Base-by-base conservation (phyloP, 768 basidiomycete genomes). In the Ramaria rubella region DNA sequence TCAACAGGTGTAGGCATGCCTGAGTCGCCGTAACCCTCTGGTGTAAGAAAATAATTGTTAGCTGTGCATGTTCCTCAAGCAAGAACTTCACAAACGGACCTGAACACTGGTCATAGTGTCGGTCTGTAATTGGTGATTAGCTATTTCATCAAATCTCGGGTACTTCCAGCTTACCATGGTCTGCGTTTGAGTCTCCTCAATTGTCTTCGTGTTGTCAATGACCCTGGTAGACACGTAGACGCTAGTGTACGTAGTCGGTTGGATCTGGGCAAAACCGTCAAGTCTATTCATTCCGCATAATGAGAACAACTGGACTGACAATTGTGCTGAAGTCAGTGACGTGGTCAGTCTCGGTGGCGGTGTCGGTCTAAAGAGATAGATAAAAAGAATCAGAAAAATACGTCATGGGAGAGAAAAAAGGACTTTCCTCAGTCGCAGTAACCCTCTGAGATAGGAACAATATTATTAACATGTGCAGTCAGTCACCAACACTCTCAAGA, bases 171-270 rank as follows among this genome's bases (percentile, higher is more conserved):
- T 31, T 38, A 48, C 55, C 55, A 56, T 56, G 55, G 48, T 45
- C 31, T 45, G 19, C 4, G 43, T 49, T 31, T 34, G 27, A 12
- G 36, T 53, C 48, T 50, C 27, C 15, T 45, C 52, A 27, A 59
- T 36, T 7, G 61, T 58, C 49, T 55, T 50, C 44, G 58, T 60
- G 65, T 82, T 80, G 68, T 85, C 81, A 57, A 81, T 78, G 64
- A 82, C 75, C 59, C 76, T 62, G 30, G 82, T 84, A 62, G 72
- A 72, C 54, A 81, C 75, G 68, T 71, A 83, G 34, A 76, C 69
- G 45, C 70, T 77, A 59, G 72, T 72, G 69, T 73, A 82, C 4
- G 83, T 85, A n/a, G 82, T 84, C 8, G 83, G 82, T 61, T 76
- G 65, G 44, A 82, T 23, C 55, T 56, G 29, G 4, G 26, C n/a